A percentile compares a stretch with the other conserved stretches of the same genome.
phyloP scores from a whole-genome alignment of 306 rosid genomes.

The Abrus precatorius region DNA sequence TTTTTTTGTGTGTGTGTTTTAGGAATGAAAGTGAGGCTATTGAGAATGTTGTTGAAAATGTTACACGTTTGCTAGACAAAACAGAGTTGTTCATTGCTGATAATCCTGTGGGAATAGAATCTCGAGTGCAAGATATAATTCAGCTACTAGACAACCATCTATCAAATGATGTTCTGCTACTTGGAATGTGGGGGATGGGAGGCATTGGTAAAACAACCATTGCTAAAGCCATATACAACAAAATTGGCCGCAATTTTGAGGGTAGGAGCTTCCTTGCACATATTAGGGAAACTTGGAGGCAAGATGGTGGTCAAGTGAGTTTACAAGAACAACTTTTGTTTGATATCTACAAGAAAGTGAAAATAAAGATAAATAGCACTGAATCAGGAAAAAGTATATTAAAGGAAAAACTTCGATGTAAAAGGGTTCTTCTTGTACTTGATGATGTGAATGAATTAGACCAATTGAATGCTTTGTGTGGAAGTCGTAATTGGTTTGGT shows the following conservation, averaged over 20 bases:
- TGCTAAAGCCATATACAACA: constrained; percentile 20
- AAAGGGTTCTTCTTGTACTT: constrained; percentile 27
- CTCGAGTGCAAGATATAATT: constrained; percentile 17
- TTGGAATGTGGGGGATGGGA: constrained; percentile 39
- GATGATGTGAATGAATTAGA: constrained; percentile 15
- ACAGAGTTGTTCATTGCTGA: constrained; percentile 20
- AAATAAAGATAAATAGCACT: background rate
- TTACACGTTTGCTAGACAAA: constrained; percentile 27
- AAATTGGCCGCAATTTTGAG: background rate
- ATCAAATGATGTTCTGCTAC: background rate
- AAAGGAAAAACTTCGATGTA: background rate
- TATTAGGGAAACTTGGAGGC: constrained; percentile 35
- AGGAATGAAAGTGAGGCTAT: constrained; percentile 22
- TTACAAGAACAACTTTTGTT: constrained; percentile 23
- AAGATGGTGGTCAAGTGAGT: background rate
- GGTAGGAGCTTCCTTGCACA: constrained; percentile 19
- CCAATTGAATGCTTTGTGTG: constrained; percentile 21
- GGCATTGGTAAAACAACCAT: constrained; percentile 41
- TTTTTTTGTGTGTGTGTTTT: no score
- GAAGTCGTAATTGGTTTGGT: constrained; percentile 30
- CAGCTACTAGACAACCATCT: background rate
- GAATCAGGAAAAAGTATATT: background rate
- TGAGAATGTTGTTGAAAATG: constrained; percentile 13
- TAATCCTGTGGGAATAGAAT: constrained; percentile 24
- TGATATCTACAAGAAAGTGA: background rate